Percentiles rank a stretch among this genome's conserved stretches.
Conservation (phyloP, 345 rosid species). For the Erodium maritimum region DNA sequence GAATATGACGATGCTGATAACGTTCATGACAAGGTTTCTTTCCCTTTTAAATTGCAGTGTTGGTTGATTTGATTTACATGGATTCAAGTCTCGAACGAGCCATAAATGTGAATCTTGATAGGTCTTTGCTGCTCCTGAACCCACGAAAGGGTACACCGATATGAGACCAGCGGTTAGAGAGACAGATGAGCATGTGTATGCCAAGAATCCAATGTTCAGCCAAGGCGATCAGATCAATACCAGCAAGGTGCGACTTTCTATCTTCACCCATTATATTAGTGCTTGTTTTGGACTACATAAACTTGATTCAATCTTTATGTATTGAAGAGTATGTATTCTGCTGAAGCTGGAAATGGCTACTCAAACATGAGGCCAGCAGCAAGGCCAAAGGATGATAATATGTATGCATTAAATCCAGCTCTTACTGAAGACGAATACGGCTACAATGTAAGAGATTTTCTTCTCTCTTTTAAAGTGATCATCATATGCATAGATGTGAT, state of each 20-base stretch:
- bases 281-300: background rate
- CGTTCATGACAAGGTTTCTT: no score
- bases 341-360: background rate
- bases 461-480: background rate
- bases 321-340: background rate
- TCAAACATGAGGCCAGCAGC: background rate
- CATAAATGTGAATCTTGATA: no score
- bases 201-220: background rate
- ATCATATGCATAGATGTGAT: background rate
- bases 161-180: background rate
- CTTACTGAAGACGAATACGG: background rate
- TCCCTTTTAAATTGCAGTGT: no score
- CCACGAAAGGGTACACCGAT: no score
- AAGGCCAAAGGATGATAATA: constrained; percentile 1
- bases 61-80: no score
- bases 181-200: background rate
- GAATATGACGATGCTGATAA: no score
- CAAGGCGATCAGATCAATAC: background rate
- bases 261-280: background rate
- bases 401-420: background rate
- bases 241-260: background rate
- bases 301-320: background rate
- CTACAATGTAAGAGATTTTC: background rate
- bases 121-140: no score
- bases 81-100: no score